Conservation (phyloP, 345 rosid species). For the Citrus sinensis region DNA sequence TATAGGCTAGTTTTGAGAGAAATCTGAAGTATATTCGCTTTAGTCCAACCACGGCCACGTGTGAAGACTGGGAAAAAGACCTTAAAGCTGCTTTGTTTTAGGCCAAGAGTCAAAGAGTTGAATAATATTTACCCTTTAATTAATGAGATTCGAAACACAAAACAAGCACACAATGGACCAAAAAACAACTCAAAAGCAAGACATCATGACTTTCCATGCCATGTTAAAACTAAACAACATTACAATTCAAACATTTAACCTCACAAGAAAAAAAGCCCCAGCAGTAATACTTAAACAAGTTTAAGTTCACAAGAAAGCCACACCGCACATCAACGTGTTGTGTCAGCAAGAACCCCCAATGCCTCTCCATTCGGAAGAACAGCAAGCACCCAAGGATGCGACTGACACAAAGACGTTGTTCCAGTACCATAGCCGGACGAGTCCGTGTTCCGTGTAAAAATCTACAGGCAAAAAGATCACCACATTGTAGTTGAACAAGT, state of each 20-base stretch:
- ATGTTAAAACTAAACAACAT: too few species aligned
- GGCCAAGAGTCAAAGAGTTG: neutral
- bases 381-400: conserved; percentile 92
- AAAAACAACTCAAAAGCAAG: neutral
- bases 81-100: neutral
- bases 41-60: neutral
- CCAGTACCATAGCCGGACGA: conserved; percentile 85
- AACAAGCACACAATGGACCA: neutral
- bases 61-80: neutral
- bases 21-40: neutral
- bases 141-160: neutral
- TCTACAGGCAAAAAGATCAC: conserved; percentile 35
- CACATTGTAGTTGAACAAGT: neutral
- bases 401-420: conserved; percentile 87
- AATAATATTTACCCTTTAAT: neutral
- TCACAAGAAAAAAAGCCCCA: neutral
- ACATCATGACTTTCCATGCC: neutral
- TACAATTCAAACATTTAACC: neutral
- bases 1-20: neutral
- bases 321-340: conserved; percentile 68
- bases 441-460: conserved; percentile 85
- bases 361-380: conserved; percentile 87
- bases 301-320: conserved; percentile 5
- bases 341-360: conserved; percentile 88
- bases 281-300: neutral